Percentiles rank a stretch among this genome's conserved stretches.
phyloP scores from a whole-genome alignment of 2,329 filamentous ascomycete species.

The Ophiostoma perfectum region DNA sequence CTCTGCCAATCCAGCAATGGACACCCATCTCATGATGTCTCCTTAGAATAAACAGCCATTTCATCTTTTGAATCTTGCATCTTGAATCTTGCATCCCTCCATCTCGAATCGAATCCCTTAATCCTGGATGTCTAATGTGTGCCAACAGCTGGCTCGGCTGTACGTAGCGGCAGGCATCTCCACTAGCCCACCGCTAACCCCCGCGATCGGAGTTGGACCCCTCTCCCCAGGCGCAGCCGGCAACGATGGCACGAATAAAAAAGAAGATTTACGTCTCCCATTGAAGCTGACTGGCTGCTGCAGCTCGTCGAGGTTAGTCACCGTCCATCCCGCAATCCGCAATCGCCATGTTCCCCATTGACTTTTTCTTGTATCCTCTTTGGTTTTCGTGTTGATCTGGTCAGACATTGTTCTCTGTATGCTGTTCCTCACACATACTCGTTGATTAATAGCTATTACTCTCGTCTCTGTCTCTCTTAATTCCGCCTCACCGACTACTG shows the following conservation, averaged over 20 bases:
- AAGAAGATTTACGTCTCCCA: too few species aligned
- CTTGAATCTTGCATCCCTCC: background rate
- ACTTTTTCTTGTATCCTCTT: background rate
- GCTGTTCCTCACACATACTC: too few species aligned
- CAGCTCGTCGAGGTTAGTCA: background rate
- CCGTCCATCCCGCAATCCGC: background rate
- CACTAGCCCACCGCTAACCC: background rate
- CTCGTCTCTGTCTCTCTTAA: too few species aligned
- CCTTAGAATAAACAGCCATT: background rate
- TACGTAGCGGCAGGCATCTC: background rate
- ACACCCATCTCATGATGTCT: background rate
- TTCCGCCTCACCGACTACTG: too few species aligned
- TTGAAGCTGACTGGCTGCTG: too few species aligned
- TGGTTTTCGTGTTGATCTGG: background rate
- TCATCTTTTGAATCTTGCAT: background rate
- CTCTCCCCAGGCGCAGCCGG: background rate
- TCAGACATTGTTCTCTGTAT: background rate
- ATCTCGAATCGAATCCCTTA: too few species aligned
- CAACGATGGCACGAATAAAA: too few species aligned
- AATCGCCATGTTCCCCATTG: background rate
- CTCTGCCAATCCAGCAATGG: slow-evolving; percentile 14
- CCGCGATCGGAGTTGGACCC: slow-evolving; percentile 7
- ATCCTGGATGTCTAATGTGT: too few species aligned
- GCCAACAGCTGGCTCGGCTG: background rate
- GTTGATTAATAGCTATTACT: too few species aligned